These are phyloP conservation scores for Melastoma malabathricum DNA, from an alignment of 345 rosid genomes.

Conservation along the genomic window DNA sequence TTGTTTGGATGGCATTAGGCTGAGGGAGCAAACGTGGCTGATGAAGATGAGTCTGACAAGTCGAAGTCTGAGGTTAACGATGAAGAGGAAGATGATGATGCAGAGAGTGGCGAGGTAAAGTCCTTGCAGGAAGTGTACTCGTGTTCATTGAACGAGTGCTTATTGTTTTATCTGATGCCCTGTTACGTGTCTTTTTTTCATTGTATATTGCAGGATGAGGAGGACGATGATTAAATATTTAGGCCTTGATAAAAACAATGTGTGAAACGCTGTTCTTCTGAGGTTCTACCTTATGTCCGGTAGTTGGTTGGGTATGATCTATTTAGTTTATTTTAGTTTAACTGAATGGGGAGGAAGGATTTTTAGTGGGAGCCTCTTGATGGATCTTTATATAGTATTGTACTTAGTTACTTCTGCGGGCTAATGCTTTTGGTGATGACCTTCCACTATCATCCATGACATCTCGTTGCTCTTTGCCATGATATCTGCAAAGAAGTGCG, in stretches of 20 bases:
- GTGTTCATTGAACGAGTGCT: no score
- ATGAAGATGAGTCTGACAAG: constrained; percentile 70
- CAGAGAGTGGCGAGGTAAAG: constrained; percentile 44
- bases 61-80: constrained; percentile 68
- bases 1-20: constrained; percentile 18
- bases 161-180: neutral
- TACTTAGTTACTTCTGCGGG: constrained; percentile 18
- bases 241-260: no score
- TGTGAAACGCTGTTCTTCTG: no score
- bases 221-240: constrained; percentile 32
- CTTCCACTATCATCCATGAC: neutral
- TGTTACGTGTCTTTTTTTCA: neutral
- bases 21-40: constrained; percentile 29
- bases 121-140: neutral
- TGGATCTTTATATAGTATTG: constrained; percentile 13
- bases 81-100: constrained; percentile 35
- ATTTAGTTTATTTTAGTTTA: constrained; percentile 11
- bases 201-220: constrained; percentile 33
- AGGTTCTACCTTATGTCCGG: neutral
- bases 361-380: constrained; percentile 9
- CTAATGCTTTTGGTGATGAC: neutral
- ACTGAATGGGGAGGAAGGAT: constrained; percentile 4
- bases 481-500: neutral
- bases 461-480: neutral
- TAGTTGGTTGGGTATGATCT: constrained; percentile 8